Conservation (phyloP, 108 stramenopile species). For the Discostella stelligeroides region DNA sequence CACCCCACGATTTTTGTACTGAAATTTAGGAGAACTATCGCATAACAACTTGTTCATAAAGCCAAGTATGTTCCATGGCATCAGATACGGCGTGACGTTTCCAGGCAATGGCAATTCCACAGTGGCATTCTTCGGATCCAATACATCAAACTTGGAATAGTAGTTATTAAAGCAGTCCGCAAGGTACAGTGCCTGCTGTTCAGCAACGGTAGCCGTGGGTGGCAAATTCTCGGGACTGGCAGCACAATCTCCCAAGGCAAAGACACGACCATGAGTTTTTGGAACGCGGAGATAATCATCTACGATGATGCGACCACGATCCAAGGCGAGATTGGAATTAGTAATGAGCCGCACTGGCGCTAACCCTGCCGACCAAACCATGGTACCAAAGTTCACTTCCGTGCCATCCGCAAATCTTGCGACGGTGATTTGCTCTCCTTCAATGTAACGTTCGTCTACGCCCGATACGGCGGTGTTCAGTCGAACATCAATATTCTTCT, state of each 20-base stretch:
- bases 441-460: conserved; percentile 54
- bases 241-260: conserved; percentile 94
- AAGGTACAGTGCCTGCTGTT: conserved; percentile 87
- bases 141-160: conserved; percentile 49
- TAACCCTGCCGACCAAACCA: conserved; percentile 94
- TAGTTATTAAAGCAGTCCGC: conserved; percentile 64
- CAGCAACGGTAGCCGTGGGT: conserved; percentile 89
- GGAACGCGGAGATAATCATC: conserved; percentile 90
- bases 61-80: conserved; percentile 49
- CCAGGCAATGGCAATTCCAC: conserved; percentile 58
- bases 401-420: conserved; percentile 82
- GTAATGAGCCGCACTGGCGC: conserved; percentile 44
- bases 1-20: conserved; percentile 52
- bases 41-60: conserved; percentile 48
- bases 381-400: conserved; percentile 80
- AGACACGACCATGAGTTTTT: conserved; percentile 83
- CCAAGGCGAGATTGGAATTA: conserved; percentile 41
- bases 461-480: conserved; percentile 77
- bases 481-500: conserved; percentile 78
- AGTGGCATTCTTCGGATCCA: conserved; percentile 27
- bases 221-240: conserved; percentile 69
- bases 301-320: conserved; percentile 72
- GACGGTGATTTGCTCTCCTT: conserved; percentile 58
- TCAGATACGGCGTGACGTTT: conserved; percentile 48
- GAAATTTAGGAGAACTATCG: conserved; percentile 53